phyloP scores from a whole-genome alignment of 1,139 yeast species.

The Nadsonia commutata region DNA sequence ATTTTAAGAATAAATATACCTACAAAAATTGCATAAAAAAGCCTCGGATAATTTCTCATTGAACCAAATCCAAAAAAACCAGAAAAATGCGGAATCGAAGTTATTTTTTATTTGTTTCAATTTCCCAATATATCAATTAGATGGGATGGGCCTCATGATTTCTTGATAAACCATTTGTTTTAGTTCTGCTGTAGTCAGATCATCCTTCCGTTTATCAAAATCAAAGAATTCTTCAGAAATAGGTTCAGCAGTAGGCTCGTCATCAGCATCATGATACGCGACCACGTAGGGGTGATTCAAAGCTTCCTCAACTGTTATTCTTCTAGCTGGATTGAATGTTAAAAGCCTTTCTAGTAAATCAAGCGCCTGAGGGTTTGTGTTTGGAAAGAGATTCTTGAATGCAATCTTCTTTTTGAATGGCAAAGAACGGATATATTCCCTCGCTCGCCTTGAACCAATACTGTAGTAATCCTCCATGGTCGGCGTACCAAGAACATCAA shows the following conservation, averaged over 20 bases:
- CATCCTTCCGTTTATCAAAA: conserved; percentile 64
- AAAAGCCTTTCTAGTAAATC: conserved; percentile 65
- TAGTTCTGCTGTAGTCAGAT: conserved; percentile 52
- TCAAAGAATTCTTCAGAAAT: conserved; percentile 69
- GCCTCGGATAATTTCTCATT: too few species aligned
- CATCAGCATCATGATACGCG: conserved; percentile 68
- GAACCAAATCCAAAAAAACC: too few species aligned
- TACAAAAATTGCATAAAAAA: too few species aligned
- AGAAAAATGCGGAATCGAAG: too few species aligned
- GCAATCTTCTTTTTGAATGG: conserved; percentile 50
- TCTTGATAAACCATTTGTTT: conserved; percentile 58
- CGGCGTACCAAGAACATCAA: conserved; percentile 88
- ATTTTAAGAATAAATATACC: too few species aligned
- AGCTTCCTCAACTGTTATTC: conserved; percentile 73
- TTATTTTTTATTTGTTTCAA: too few species aligned
- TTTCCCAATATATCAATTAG: too few species aligned
- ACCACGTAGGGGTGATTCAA: conserved; percentile 67
- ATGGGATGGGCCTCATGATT: conserved; percentile 26
- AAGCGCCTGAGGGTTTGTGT: conserved; percentile 49
- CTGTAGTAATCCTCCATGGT: conserved; percentile 63
- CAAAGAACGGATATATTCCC: conserved; percentile 67
- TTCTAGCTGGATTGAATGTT: conserved; percentile 62
- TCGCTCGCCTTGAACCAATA: conserved; percentile 71
- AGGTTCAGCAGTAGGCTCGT: conserved; percentile 66
- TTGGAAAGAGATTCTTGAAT: conserved; percentile 38